A percentile compares a stretch with the other conserved stretches of the same genome.
These are phyloP conservation scores for Blastocystis hominis DNA, from an alignment of 352 stramenopile genomes.

Conservation along the genomic window DNA sequence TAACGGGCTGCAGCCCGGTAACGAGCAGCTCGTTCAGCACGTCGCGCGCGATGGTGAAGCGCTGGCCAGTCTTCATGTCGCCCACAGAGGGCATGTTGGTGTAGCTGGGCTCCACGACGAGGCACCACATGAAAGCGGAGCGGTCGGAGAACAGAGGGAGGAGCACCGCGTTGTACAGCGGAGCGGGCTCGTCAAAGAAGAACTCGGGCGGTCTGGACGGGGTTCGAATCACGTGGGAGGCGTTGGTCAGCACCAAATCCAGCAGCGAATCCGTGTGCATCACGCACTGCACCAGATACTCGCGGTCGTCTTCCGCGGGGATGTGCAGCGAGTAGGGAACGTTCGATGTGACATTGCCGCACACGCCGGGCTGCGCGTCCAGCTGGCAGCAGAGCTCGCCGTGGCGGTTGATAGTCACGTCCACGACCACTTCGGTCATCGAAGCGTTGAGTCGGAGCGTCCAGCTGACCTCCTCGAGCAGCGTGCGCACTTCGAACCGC, in stretches of 20 bases:
- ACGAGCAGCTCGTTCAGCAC: neutral
- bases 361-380: neutral
- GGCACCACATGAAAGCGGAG: conserved; percentile 11
- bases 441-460: neutral
- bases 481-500: neutral
- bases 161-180: neutral
- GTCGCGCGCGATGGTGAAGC: neutral
- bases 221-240: neutral
- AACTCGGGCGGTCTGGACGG: neutral
- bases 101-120: neutral
- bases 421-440: neutral
- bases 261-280: neutral
- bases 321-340: neutral
- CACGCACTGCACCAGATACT: neutral
- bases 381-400: neutral
- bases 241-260: neutral
- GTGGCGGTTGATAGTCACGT: neutral
- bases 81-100: neutral
- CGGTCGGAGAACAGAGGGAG: neutral
- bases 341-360: neutral
- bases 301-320: neutral
- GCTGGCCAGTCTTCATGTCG: neutral
- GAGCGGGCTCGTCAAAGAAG: neutral
- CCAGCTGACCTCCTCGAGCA: neutral
- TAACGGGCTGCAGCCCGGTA: neutral